Conservation (phyloP, 129 eudicot genomes). For the carrot (Daucus carota) region DNA sequence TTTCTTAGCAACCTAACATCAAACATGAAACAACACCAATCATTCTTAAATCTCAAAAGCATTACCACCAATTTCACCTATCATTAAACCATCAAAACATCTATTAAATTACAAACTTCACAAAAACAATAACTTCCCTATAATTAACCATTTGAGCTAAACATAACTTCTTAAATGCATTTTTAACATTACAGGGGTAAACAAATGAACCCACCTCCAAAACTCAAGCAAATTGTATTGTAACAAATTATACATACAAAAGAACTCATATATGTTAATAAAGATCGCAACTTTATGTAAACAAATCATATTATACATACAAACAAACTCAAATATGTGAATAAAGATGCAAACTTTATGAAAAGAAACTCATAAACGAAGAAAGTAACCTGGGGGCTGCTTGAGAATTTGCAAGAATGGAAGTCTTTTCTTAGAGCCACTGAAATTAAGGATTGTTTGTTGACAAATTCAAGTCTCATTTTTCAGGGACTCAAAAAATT, state of each 20-base stretch:
- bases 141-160: background rate
- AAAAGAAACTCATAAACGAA: background rate
- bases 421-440: background rate
- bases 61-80: background rate
- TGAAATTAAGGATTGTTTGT: background rate
- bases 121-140: background rate
- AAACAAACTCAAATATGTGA: background rate
- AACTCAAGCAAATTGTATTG: background rate
- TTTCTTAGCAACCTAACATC: slow-evolving; percentile 23
- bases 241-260: background rate
- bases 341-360: background rate
- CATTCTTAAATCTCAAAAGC: background rate
- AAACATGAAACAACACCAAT: background rate
- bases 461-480: background rate
- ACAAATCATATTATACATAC: background rate
- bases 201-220: background rate
- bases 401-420: background rate
- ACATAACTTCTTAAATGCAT: background rate
- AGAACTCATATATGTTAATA: background rate
- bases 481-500: background rate
- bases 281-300: background rate
- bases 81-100: background rate
- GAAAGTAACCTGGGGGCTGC: background rate
- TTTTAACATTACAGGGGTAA: background rate
- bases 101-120: background rate